Conservation (phyloP, 1,284 basidiomycete genomes). For the Malassezia brasiliensis region DNA sequence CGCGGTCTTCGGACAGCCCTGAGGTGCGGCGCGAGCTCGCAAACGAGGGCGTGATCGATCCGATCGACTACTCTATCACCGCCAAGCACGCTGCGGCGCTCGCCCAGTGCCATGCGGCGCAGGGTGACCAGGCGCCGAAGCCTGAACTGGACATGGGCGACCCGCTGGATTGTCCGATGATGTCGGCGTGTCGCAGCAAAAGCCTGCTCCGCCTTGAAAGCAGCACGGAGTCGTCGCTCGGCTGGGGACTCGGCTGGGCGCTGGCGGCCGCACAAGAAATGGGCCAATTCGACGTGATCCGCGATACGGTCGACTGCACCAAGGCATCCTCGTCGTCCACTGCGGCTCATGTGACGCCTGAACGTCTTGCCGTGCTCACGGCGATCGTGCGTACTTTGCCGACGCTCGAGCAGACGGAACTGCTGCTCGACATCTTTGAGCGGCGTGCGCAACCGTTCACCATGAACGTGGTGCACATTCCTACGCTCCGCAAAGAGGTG, state of each 20-base stretch:
- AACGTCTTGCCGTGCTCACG: slow-evolving; percentile 40
- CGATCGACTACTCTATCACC: neutral
- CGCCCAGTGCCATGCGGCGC: neutral
- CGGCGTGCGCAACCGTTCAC: slow-evolving; percentile 26
- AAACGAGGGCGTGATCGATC: neutral
- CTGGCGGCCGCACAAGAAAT: slow-evolving; percentile 32
- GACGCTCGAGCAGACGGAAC: slow-evolving; percentile 25
- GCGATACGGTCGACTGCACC: neutral
- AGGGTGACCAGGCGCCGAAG: no score
- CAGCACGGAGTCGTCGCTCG: slow-evolving; percentile 38
- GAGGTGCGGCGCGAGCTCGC: neutral
- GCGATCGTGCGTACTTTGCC: slow-evolving; percentile 34
- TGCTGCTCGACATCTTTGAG: slow-evolving; percentile 37
- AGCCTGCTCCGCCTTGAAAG: slow-evolving; percentile 29
- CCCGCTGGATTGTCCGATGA: neutral
- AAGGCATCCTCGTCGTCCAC: neutral
- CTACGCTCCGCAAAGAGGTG: slow-evolving; percentile 30
- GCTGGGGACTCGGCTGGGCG: slow-evolving; percentile 46
- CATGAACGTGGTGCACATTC: slow-evolving; percentile 33
- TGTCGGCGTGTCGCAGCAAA: slow-evolving; percentile 18
- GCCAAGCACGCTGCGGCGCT: neutral
- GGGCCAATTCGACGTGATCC: slow-evolving; percentile 3
- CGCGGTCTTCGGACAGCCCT: neutral
- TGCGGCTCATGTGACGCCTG: neutral
- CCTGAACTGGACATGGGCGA: neutral